A percentile compares a stretch with the other conserved stretches of the same genome.
Evolutionary conservation across 306 rosid genomes (phyloP).

Genomic region (Ormosia emarginata): DNA sequence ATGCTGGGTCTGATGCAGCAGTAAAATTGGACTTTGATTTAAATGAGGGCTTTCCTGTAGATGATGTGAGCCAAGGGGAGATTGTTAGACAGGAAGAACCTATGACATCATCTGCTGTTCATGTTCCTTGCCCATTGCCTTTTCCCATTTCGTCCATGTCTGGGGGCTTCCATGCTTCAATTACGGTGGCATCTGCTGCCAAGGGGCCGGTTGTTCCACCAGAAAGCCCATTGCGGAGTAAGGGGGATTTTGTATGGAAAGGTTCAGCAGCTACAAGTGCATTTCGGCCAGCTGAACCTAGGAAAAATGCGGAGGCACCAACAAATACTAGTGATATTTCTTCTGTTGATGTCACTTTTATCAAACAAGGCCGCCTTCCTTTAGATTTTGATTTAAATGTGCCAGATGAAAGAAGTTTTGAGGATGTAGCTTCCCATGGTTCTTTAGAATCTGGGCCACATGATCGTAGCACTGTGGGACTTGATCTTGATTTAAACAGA

Average conservation of each 20-base stretch:
- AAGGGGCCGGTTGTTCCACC: constrained; percentile 81
- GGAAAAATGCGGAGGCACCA: constrained; percentile 52
- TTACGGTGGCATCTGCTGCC: constrained; percentile 89
- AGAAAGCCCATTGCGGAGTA: constrained; percentile 62
- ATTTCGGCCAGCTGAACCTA: constrained; percentile 91
- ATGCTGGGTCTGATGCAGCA: constrained; percentile 37
- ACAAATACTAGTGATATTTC: constrained; percentile 36
- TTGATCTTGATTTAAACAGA: constrained; percentile 89
- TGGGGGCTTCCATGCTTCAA: constrained; percentile 61
- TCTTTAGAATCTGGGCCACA: constrained; percentile 41
- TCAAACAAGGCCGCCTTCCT: constrained; percentile 60
- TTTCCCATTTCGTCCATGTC: constrained; percentile 60
- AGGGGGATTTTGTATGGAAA: constrained; percentile 89
- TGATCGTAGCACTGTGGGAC: constrained; percentile 62
- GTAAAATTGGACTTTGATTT: constrained; percentile 84
- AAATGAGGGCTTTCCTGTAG: constrained; percentile 81
- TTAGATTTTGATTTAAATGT: constrained; percentile 88
- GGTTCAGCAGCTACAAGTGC: constrained; percentile 99
- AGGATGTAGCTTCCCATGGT: constrained; percentile 52
- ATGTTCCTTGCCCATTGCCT: constrained; percentile 54
- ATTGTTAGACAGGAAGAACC: constrained; percentile 43
- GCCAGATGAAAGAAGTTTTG: constrained; percentile 66
- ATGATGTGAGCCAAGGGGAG: constrained; percentile 67
- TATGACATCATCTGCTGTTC: constrained; percentile 50
- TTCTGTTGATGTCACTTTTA: constrained; percentile 35